A percentile compares a stretch with the other conserved stretches of the same genome.
These are phyloP conservation scores for Lepraria neglecta DNA, from an alignment of 495 filamentous ascomycete genomes.

Conservation along the genomic window DNA sequence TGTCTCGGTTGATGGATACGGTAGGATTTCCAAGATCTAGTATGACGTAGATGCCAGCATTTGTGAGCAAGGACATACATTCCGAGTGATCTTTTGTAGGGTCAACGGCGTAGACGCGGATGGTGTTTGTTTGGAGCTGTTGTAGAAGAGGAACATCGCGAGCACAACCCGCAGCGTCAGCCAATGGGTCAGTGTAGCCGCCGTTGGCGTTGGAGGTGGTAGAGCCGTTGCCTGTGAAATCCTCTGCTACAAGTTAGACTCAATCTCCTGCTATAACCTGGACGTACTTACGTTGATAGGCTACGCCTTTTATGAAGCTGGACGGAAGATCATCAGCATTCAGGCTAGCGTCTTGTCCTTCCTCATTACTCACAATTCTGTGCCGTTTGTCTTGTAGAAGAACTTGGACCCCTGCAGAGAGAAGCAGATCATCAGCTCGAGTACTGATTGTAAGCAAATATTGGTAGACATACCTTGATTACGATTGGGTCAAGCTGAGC, in stretches of 20 bases:
- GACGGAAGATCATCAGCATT: conserved; percentile 21
- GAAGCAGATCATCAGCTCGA: neutral
- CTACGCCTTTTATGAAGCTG: conserved; percentile 76
- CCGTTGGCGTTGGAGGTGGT: conserved; percentile 29
- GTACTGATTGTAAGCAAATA: conserved; percentile 9
- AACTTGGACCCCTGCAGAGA: conserved; percentile 59
- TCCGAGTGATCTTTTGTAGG: conserved; percentile 66
- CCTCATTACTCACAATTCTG: conserved; percentile 61
- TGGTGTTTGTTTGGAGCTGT: conserved; percentile 75
- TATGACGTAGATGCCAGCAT: conserved; percentile 90
- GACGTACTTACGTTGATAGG: conserved; percentile 62
- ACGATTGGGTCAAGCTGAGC: conserved; percentile 61
- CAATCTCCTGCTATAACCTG: conserved; percentile 16
- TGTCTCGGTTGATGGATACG: conserved; percentile 74
- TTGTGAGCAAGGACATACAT: conserved; percentile 77
- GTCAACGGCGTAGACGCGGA: conserved; percentile 91
- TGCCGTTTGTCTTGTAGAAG: conserved; percentile 68
- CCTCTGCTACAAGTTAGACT: conserved; percentile 35
- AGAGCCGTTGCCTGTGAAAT: conserved; percentile 42
- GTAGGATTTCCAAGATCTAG: conserved; percentile 77
- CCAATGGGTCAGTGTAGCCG: conserved; percentile 62
- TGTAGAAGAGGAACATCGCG: conserved; percentile 78
- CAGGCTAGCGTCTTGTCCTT: neutral
- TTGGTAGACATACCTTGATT: conserved; percentile 50
- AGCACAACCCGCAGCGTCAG: conserved; percentile 59